Conservation (phyloP, 768 basidiomycete species). For the Russula earlei region DNA sequence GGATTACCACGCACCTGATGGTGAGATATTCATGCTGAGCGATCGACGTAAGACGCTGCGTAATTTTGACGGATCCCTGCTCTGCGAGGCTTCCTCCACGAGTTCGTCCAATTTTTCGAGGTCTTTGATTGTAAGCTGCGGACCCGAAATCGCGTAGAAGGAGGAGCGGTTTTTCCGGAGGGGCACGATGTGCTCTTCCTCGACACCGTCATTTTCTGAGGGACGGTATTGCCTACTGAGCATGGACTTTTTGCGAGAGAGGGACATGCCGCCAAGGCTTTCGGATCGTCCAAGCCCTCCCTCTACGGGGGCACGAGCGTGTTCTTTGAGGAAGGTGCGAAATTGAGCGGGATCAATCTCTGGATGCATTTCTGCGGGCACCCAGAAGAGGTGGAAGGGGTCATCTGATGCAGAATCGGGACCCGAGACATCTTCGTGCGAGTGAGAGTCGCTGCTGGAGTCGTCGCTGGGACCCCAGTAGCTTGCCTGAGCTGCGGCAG, state of each 20-base stretch:
- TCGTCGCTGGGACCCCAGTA: slow-evolving; percentile 32
- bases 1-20: slow-evolving; percentile 56
- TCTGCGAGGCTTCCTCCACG: slow-evolving; percentile 80
- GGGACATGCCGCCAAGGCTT: slow-evolving; percentile 36
- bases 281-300: slow-evolving; percentile 35
- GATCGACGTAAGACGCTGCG: slow-evolving; percentile 75
- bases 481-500: slow-evolving; percentile 27
- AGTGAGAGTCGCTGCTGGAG: slow-evolving; percentile 32
- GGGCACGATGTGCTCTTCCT: slow-evolving; percentile 54
- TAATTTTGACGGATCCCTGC: slow-evolving; percentile 73
- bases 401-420: slow-evolving; percentile 46
- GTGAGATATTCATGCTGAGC: slow-evolving; percentile 77
- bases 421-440: slow-evolving; percentile 35
- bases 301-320: slow-evolving; percentile 53
- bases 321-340: slow-evolving; percentile 88
- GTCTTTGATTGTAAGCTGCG: slow-evolving; percentile 87
- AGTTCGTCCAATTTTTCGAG: slow-evolving; percentile 90
- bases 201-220: slow-evolving; percentile 62
- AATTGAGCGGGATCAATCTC: slow-evolving; percentile 98
- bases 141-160: slow-evolving; percentile 56
- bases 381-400: slow-evolving; percentile 94
- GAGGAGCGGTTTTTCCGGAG: slow-evolving; percentile 60
- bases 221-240: slow-evolving; percentile 90
- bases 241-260: slow-evolving; percentile 89
- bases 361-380: slow-evolving; percentile 91